Evolutionary conservation across 2,329 filamentous ascomycete genomes (phyloP).

Genomic region (Trichoderma breve): DNA sequence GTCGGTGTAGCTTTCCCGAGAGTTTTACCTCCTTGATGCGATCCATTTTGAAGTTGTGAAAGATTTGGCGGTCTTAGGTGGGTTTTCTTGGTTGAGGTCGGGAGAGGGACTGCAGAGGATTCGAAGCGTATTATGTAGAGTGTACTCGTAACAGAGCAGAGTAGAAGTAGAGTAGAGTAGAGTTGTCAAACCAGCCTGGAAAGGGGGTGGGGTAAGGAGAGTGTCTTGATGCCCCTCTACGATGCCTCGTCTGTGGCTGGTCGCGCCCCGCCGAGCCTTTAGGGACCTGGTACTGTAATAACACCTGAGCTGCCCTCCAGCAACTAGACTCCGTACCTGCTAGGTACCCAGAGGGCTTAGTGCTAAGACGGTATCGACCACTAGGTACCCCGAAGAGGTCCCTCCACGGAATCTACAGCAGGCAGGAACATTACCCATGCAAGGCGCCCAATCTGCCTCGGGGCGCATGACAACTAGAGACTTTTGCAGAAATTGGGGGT

Average conservation of each 20-base stretch:
- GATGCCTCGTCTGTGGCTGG: conserved; percentile 10
- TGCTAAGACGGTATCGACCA: not conserved
- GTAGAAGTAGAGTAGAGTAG: not conserved
- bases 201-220: conserved; percentile 34
- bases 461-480: not conserved
- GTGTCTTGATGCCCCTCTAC: conserved; percentile 36
- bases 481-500: not conserved
- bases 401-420: not conserved
- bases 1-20: conserved; percentile 15
- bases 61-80: conserved; percentile 28
- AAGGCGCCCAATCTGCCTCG: not conserved
- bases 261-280: conserved; percentile 14
- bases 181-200: conserved; percentile 25
- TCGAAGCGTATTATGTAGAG: conserved; percentile 30
- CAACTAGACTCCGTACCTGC: not conserved
- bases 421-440: not conserved
- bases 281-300: conserved; percentile 11
- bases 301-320: not conserved
- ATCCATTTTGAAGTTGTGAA: conserved; percentile 61
- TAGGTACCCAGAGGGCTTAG: not conserved
- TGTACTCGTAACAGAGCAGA: not conserved
- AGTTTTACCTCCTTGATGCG: conserved; percentile 80
- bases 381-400: not conserved
- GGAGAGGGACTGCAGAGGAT: conserved; percentile 8
- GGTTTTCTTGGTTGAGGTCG: not conserved